phyloP scores from a whole-genome alignment of 371 early-diverging fungal genomes.

The Mucor lusitanicus region DNA sequence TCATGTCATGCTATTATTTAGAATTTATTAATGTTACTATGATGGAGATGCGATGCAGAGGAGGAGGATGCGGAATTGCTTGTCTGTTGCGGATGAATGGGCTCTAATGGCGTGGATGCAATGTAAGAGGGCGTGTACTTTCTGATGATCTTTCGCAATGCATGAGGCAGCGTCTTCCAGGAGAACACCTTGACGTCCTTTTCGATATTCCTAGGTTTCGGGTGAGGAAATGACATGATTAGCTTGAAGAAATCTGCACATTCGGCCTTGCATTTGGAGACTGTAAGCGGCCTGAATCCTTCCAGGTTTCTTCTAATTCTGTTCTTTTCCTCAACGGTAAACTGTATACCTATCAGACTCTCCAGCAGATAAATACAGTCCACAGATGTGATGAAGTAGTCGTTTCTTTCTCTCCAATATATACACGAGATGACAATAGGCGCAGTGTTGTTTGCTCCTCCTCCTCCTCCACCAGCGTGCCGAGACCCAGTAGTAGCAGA shows the following conservation, averaged over 20 bases:
- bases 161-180: constrained; percentile 66
- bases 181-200: constrained; percentile 85
- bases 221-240: constrained; percentile 81
- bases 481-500: not conserved
- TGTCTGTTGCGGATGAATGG: constrained; percentile 2
- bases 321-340: constrained; percentile 84
- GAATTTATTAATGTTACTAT: not conserved
- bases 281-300: constrained; percentile 77
- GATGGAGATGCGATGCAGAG: not conserved
- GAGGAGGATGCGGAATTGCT: not conserved
- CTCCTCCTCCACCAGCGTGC: not conserved
- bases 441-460: not conserved
- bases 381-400: constrained; percentile 79
- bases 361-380: constrained; percentile 78
- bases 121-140: constrained; percentile 57
- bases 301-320: constrained; percentile 82
- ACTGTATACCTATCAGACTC: constrained; percentile 66
- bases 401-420: constrained; percentile 73
- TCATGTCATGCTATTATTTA: not conserved
- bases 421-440: constrained; percentile 42
- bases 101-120: constrained; percentile 19
- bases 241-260: constrained; percentile 73
- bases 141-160: constrained; percentile 69
- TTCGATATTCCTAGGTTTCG: constrained; percentile 85
- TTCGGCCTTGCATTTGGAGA: constrained; percentile 71